phyloP scores from a whole-genome alignment of 2,329 filamentous ascomycete species.

The Exophiala sideris region DNA sequence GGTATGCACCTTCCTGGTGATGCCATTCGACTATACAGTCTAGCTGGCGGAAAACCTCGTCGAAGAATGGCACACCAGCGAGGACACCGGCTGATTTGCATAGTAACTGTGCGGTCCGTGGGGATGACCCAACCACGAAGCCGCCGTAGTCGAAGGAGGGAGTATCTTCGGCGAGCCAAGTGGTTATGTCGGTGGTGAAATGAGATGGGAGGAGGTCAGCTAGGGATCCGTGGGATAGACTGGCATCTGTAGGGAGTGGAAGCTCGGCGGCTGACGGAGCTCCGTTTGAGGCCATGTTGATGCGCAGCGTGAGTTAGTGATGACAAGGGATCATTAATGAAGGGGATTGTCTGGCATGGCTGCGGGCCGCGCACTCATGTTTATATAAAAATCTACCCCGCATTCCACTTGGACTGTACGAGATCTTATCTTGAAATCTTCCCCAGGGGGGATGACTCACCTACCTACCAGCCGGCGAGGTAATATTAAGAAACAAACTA shows the following conservation, averaged over 20 bases:
- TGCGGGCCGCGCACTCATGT: too few species aligned
- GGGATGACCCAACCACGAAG: conserved; percentile 80
- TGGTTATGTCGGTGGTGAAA: conserved; percentile 28
- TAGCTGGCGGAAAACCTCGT: conserved; percentile 86
- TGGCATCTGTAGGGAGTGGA: conserved; percentile 16
- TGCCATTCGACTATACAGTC: conserved; percentile 93
- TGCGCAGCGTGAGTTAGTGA: too few species aligned
- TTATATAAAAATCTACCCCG: too few species aligned
- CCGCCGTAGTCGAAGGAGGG: conserved; percentile 96
- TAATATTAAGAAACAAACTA: too few species aligned
- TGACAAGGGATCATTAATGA: too few species aligned
- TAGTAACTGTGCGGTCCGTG: conserved; percentile 63
- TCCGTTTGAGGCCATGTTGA: neutral
- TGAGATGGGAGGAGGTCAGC: conserved; percentile 28
- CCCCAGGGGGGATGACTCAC: too few species aligned
- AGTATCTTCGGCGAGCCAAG: conserved; percentile 94
- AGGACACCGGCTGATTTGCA: conserved; percentile 74
- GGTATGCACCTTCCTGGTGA: conserved; percentile 66
- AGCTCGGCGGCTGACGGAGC: conserved; percentile 19
- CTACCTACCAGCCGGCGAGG: too few species aligned
- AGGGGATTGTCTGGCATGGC: too few species aligned
- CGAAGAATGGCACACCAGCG: conserved; percentile 90
- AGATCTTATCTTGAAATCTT: too few species aligned
- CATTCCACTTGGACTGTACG: too few species aligned
- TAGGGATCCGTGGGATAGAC: conserved; percentile 22